Percentiles rank a stretch among this genome's conserved stretches.
phyloP scores from a whole-genome alignment of 345 rosid species.

The Sisymbrium irio region DNA sequence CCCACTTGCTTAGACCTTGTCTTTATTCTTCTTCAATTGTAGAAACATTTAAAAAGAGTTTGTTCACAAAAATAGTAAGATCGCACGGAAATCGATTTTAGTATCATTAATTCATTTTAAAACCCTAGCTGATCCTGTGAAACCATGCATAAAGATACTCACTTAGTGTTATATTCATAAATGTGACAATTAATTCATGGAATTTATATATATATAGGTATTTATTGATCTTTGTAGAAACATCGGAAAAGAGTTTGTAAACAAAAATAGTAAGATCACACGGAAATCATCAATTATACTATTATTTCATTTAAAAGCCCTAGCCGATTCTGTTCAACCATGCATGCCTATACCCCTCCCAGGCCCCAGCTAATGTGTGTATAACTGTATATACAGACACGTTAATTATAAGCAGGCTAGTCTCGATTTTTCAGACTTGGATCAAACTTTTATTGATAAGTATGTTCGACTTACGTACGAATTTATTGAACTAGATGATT shows the following conservation, averaged over 20 bases:
- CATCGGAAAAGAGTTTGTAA: neutral
- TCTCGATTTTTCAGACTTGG: neutral
- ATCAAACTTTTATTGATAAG: neutral
- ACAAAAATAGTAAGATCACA: neutral
- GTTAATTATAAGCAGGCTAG: too few species aligned
- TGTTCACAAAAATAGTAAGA: conserved; percentile 24
- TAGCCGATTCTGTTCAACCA: too few species aligned
- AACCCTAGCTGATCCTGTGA: conserved; percentile 1
- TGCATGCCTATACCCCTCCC: too few species aligned
- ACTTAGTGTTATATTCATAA: neutral
- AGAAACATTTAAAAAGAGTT: conserved; percentile 9
- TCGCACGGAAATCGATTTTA: conserved; percentile 7
- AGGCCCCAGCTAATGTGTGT: neutral
- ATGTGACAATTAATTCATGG: neutral
- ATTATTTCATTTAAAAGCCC: neutral
- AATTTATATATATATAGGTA: too few species aligned
- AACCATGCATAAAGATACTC: conserved; percentile 13
- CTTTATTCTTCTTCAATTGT: conserved; percentile 27
- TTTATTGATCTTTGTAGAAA: neutral
- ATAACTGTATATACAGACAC: too few species aligned
- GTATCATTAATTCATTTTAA: neutral
- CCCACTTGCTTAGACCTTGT: conserved; percentile 37
- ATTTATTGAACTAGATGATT: neutral
- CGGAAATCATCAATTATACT: conserved; percentile 11
- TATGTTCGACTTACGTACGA: neutral